Conservation (phyloP, 305 asterid genomes). For the Solanum hybrid region DNA sequence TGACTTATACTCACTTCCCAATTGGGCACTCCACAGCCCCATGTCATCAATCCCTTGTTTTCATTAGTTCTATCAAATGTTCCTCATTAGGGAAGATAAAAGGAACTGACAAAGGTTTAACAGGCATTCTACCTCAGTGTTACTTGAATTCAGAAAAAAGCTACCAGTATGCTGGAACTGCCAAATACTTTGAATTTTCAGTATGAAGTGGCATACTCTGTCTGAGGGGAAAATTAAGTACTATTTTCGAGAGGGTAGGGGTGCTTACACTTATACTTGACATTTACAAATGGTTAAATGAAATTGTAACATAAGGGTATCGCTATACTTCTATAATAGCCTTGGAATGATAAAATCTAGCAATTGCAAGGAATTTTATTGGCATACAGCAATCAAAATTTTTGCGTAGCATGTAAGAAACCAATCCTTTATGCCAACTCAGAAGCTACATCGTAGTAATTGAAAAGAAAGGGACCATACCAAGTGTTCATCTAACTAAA, state of each 20-base stretch:
- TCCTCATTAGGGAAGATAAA: background rate
- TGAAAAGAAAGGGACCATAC: background rate
- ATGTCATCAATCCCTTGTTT: background rate
- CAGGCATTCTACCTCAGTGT: background rate
- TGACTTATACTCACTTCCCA: background rate
- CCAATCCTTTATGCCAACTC: background rate
- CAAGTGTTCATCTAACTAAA: background rate
- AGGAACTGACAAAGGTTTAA: slow-evolving; percentile 1
- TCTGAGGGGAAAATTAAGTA: background rate
- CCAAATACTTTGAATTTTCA: background rate
- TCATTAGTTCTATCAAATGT: background rate
- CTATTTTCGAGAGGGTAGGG: background rate
- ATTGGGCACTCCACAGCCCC: background rate
- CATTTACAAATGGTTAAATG: background rate
- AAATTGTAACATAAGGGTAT: background rate
- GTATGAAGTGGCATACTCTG: background rate
- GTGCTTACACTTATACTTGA: background rate
- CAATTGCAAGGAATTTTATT: background rate
- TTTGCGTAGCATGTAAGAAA: background rate
- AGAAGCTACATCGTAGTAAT: background rate
- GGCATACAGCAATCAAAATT: background rate
- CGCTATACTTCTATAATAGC: background rate
- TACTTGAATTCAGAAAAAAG: background rate
- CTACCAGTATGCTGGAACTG: background rate
- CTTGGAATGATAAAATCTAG: background rate